Evolutionary conservation across 1,284 basidiomycete genomes (phyloP).

Genomic region (Marasmius oreades): DNA sequence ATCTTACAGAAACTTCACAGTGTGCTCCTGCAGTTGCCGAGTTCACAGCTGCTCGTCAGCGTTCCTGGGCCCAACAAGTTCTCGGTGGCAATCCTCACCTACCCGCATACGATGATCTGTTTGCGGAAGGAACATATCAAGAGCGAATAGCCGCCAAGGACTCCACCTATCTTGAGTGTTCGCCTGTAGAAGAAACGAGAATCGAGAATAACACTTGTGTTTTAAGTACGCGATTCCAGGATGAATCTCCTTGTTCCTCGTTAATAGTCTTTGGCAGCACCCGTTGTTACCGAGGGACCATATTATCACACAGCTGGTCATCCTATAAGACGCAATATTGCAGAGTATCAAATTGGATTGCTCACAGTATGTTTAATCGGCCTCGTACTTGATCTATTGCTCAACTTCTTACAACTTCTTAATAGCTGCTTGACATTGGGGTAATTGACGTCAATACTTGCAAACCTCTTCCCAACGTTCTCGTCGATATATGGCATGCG

Average conservation of each 20-base stretch:
- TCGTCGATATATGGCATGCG: constrained; percentile 72
- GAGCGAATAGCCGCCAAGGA: constrained; percentile 18
- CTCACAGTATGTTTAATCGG: constrained; percentile 31
- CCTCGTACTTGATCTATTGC: not conserved
- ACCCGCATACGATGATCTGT: constrained; percentile 43
- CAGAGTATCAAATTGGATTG: constrained; percentile 43
- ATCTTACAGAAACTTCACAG: constrained; percentile 20
- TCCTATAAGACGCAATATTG: constrained; percentile 47
- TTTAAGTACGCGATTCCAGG: constrained; percentile 21
- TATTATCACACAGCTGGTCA: constrained; percentile 46
- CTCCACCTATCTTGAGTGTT: constrained; percentile 37
- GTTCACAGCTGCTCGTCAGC: constrained; percentile 43
- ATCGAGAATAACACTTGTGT: constrained; percentile 51
- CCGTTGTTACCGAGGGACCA: constrained; percentile 47
- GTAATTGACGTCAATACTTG: constrained; percentile 75
- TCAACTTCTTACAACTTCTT: not conserved
- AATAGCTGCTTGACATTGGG: constrained; percentile 58
- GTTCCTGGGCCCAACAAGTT: constrained; percentile 40
- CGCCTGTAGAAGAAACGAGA: constrained; percentile 37
- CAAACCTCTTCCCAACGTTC: constrained; percentile 59
- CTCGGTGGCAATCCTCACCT: constrained; percentile 36
- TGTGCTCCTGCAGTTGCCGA: constrained; percentile 47
- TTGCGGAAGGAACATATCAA: constrained; percentile 31
- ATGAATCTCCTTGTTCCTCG: not conserved
- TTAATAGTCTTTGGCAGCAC: constrained; percentile 25